A percentile compares a stretch with the other conserved stretches of the same genome.
Conservation (phyloP, 805 yeast species). For the Hanseniaspora valbyensis region DNA sequence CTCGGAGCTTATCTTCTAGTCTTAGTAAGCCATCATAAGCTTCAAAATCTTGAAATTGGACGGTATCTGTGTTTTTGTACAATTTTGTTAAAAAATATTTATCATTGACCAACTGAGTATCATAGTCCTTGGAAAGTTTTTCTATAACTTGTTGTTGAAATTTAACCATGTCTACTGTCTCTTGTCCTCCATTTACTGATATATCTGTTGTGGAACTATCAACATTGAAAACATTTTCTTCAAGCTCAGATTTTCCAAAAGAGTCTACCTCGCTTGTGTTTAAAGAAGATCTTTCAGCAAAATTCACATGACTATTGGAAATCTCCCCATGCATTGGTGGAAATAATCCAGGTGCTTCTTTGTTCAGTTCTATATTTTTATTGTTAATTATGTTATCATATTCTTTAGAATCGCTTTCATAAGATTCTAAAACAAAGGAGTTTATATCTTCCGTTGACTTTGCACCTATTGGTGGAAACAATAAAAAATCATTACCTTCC, state of each 20-base stretch:
- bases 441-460: not conserved
- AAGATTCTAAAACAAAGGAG: not conserved
- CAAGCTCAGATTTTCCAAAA: not conserved
- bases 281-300: not conserved
- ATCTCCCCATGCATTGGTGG: conserved; percentile 10
- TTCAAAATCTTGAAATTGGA: conserved; percentile 23
- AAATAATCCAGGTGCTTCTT: conserved; percentile 21
- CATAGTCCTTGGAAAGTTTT: conserved; percentile 18
- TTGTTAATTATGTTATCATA: not conserved
- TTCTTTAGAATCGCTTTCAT: not conserved
- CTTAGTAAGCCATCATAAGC: conserved; percentile 26
- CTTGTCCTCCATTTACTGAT: not conserved
- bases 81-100: conserved; percentile 26
- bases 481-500: not conserved
- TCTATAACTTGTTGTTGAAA: conserved; percentile 16
- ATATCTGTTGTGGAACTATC: not conserved
- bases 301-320: not conserved
- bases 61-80: not conserved
- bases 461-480: conserved; percentile 6
- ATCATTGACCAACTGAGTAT: conserved; percentile 22
- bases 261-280: not conserved
- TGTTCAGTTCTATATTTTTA: conserved; percentile 8
- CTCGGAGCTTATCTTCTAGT: conserved; percentile 21
- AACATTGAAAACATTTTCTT: not conserved
- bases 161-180: not conserved